Conservation (phyloP, 2,329 filamentous ascomycete species). For the Cryphonectria nitschkei region DNA sequence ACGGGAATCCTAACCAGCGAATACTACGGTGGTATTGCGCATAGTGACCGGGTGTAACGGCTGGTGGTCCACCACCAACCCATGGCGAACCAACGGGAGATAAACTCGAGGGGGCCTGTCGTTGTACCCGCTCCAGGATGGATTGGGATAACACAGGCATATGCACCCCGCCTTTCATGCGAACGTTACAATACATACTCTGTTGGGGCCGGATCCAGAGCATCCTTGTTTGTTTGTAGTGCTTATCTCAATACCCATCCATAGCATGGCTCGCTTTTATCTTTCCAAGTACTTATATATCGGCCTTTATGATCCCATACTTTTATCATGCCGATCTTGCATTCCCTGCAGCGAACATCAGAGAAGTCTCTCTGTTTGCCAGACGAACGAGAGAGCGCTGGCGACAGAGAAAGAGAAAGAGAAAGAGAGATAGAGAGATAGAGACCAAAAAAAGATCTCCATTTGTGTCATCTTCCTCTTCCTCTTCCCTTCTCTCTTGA, state of each 20-base stretch:
- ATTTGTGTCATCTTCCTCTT: neutral
- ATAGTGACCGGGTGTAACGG: neutral
- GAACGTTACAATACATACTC: neutral
- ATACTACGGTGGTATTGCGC: neutral
- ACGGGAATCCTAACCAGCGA: neutral
- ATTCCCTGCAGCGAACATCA: neutral
- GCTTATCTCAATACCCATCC: neutral
- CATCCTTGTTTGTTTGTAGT: conserved; percentile 6
- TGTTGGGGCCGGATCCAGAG: neutral
- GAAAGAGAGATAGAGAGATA: neutral
- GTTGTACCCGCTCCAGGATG: neutral
- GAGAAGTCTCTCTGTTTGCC: neutral
- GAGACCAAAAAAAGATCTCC: neutral
- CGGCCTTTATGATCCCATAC: neutral
- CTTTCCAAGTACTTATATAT: neutral
- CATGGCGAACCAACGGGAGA: neutral
- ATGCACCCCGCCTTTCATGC: conserved; percentile 4
- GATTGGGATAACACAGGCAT: neutral
- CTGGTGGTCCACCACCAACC: neutral
- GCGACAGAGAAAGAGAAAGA: neutral
- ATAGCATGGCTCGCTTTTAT: neutral
- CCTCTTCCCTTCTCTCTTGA: neutral
- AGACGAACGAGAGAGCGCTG: neutral
- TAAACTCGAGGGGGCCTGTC: neutral
- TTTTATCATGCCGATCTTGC: neutral